Conservation (phyloP, 345 rosid genomes). For the Euphorbia tirucalli region DNA sequence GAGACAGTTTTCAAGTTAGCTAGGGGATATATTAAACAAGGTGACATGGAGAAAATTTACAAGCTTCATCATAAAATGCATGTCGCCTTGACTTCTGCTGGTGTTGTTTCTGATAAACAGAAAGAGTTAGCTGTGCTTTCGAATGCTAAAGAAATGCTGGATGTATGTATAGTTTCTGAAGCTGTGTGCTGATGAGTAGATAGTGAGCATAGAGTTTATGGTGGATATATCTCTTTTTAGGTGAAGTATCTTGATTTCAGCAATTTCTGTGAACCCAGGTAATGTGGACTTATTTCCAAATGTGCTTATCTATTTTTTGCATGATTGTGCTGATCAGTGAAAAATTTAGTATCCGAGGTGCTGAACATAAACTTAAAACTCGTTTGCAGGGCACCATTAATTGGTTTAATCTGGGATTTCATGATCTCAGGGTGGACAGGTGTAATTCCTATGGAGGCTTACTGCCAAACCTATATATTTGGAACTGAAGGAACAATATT, state of each 20-base stretch:
- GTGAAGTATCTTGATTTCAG: neutral
- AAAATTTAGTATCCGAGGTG: neutral
- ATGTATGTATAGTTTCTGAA: slow-evolving; percentile 18
- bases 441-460: neutral
- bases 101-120: slow-evolving; percentile 12
- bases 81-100: slow-evolving; percentile 13
- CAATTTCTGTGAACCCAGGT: slow-evolving; percentile 1
- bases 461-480: neutral
- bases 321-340: neutral
- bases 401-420: neutral
- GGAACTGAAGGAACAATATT: neutral
- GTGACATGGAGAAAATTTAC: slow-evolving; percentile 19
- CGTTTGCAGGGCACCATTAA: neutral
- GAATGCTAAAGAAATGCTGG: slow-evolving; percentile 15
- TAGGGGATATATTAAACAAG: slow-evolving; percentile 10
- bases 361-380: neutral
- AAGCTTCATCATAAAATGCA: slow-evolving; percentile 19
- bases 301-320: neutral
- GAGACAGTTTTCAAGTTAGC: slow-evolving; percentile 21
- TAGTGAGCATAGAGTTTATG: neutral
- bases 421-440: neutral
- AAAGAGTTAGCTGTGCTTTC: slow-evolving; percentile 13
- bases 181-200: slow-evolving; percentile 25
- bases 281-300: neutral
- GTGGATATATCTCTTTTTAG: neutral